A percentile compares a stretch with the other conserved stretches of the same genome.
Evolutionary conservation across 2,329 filamentous ascomycete species (phyloP).

Genomic region (Xylariaceae sp.): DNA sequence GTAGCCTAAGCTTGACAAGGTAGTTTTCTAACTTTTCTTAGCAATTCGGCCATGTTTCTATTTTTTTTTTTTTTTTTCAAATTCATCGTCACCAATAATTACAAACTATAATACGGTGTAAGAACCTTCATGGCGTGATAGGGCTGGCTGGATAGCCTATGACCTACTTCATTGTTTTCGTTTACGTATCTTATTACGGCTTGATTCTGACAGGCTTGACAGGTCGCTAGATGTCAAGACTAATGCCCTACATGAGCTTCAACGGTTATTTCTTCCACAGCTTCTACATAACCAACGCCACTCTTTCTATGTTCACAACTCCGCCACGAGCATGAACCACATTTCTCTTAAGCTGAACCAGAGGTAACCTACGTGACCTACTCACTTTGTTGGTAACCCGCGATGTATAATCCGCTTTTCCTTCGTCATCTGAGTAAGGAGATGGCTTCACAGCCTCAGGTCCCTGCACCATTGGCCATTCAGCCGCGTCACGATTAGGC

Average conservation of each 20-base stretch:
- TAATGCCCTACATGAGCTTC: not conserved
- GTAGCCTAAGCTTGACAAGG: not conserved
- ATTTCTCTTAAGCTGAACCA: no score
- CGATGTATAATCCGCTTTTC: no score
- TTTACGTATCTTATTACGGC: not conserved
- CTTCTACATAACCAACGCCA: no score
- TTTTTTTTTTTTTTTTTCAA: not conserved
- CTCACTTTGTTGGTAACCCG: no score
- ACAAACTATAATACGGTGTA: not conserved
- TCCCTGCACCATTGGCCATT: constrained; percentile 6
- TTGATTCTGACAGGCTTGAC: not conserved
- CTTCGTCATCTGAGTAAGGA: constrained; percentile 12
- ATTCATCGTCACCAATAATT: not conserved
- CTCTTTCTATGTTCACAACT: no score
- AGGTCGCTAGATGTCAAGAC: not conserved
- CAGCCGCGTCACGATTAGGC: constrained; percentile 15
- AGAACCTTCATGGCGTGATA: not conserved
- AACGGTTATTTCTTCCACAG: no score
- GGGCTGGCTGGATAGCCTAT: not conserved
- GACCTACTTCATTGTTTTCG: no score
- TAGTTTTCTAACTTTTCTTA: not conserved
- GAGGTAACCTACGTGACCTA: no score
- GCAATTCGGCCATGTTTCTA: not conserved
- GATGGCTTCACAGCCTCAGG: constrained; percentile 20
- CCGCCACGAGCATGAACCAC: no score